These are phyloP conservation scores for Phaseolus coccineus DNA, from an alignment of 331 rosid genomes.

Conservation along the genomic window DNA sequence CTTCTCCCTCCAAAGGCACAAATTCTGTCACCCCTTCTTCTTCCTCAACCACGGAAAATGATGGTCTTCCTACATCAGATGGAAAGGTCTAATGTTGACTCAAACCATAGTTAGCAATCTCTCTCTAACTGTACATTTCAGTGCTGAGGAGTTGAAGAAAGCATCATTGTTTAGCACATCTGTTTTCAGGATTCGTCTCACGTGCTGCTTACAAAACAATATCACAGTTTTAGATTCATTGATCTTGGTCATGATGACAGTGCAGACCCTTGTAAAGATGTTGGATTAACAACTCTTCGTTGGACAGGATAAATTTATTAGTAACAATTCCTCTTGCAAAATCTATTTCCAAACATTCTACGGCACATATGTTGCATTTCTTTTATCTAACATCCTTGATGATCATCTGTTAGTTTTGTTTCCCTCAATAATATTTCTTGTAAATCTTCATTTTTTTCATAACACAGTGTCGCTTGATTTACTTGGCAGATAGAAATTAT, in stretches of 20 bases:
- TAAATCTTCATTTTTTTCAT: neutral
- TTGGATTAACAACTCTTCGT: slow-evolving; percentile 38
- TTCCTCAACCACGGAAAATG: slow-evolving; percentile 43
- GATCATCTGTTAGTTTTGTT: slow-evolving; percentile 1
- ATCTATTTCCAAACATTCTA: slow-evolving; percentile 3
- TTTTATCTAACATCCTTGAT: neutral
- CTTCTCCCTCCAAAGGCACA: slow-evolving; percentile 81
- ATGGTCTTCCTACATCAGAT: slow-evolving; percentile 51
- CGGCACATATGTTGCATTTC: neutral
- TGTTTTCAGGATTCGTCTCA: slow-evolving; percentile 20
- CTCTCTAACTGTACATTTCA: slow-evolving; percentile 34
- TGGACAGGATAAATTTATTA: slow-evolving; percentile 40
- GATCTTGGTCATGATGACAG: slow-evolving; percentile 29
- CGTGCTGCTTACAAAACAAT: slow-evolving; percentile 36
- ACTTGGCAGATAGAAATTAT: neutral
- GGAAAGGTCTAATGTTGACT: slow-evolving; percentile 64
- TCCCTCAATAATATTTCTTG: neutral
- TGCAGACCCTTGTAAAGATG: slow-evolving; percentile 54
- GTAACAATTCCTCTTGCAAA: neutral
- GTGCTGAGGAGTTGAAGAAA: slow-evolving; percentile 38
- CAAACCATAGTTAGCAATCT: neutral
- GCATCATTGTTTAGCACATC: slow-evolving; percentile 37
- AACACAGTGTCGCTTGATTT: neutral
- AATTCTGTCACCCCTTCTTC: slow-evolving; percentile 55
- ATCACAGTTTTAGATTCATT: slow-evolving; percentile 38